phyloP scores from a whole-genome alignment of 805 yeast genomes.

The Candida succiphila region DNA sequence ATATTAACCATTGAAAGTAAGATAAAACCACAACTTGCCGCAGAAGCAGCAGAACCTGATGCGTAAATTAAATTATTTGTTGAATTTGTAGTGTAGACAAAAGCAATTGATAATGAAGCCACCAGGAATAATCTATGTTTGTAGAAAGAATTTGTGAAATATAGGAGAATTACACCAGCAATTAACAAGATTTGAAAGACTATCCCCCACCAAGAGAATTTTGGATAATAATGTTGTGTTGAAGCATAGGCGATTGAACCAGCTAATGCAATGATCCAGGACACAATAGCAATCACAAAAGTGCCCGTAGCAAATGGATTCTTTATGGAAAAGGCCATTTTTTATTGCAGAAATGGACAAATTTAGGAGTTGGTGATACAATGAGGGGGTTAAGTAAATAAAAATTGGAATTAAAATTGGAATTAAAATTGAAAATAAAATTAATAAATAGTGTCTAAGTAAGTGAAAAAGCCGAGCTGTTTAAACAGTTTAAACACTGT shows the following conservation, averaged over 20 bases:
- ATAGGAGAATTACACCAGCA: slow-evolving; percentile 38
- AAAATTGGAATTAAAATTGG: too few species aligned
- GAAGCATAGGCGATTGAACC: slow-evolving; percentile 63
- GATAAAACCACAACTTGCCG: slow-evolving; percentile 71
- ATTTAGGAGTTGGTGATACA: too few species aligned
- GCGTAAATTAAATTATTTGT: slow-evolving; percentile 73
- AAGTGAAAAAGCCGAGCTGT: background rate
- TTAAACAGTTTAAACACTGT: too few species aligned
- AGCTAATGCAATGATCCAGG: slow-evolving; percentile 85
- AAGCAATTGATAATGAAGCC: slow-evolving; percentile 57
- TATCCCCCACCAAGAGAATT: slow-evolving; percentile 95
- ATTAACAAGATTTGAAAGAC: slow-evolving; percentile 66
- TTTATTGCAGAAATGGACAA: too few species aligned
- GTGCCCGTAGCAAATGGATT: slow-evolving; percentile 85
- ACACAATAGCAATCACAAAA: slow-evolving; percentile 56
- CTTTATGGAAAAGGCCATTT: slow-evolving; percentile 6
- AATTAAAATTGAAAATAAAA: background rate
- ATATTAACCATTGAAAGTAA: slow-evolving; percentile 72
- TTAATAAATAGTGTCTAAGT: background rate
- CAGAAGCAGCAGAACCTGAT: slow-evolving; percentile 53
- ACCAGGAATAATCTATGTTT: slow-evolving; percentile 53
- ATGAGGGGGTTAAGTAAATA: too few species aligned
- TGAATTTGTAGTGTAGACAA: slow-evolving; percentile 77
- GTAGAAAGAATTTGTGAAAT: slow-evolving; percentile 53
- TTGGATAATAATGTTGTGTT: slow-evolving; percentile 41